Evolutionary conservation across 345 rosid species (phyloP).

Genomic region (Toxicodendron radicans): DNA sequence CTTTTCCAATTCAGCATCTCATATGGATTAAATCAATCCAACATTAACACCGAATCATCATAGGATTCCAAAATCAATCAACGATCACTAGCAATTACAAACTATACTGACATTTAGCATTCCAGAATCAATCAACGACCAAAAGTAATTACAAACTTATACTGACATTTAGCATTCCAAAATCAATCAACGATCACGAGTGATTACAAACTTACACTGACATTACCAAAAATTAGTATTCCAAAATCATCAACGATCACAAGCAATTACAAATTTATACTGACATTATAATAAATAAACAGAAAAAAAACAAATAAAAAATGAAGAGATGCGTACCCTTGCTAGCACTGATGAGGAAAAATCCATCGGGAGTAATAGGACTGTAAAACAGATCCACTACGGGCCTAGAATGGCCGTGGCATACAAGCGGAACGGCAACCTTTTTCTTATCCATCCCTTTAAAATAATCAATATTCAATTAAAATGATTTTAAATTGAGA

Average conservation of each 20-base stretch:
- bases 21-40: background rate
- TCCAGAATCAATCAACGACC: background rate
- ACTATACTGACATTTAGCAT: background rate
- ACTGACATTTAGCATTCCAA: too few relatives aligned
- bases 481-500: too few relatives aligned
- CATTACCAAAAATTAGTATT: too few relatives aligned
- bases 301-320: background rate
- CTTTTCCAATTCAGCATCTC: too few relatives aligned
- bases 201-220: background rate
- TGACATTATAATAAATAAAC: background rate
- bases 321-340: conserved; percentile 45
- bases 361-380: conserved; percentile 82
- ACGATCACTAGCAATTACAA: background rate
- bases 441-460: conserved; percentile 47
- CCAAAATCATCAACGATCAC: too few relatives aligned
- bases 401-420: conserved; percentile 89
- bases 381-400: conserved; percentile 78
- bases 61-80: background rate
- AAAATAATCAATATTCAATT: too few relatives aligned
- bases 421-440: conserved; percentile 67
- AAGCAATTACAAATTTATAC: too few relatives aligned
- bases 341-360: conserved; percentile 83
- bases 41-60: background rate
- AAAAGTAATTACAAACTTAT: background rate
- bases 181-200: background rate